Conservation (phyloP, 345 rosid species). For the Eucalyptus tenuipes region DNA sequence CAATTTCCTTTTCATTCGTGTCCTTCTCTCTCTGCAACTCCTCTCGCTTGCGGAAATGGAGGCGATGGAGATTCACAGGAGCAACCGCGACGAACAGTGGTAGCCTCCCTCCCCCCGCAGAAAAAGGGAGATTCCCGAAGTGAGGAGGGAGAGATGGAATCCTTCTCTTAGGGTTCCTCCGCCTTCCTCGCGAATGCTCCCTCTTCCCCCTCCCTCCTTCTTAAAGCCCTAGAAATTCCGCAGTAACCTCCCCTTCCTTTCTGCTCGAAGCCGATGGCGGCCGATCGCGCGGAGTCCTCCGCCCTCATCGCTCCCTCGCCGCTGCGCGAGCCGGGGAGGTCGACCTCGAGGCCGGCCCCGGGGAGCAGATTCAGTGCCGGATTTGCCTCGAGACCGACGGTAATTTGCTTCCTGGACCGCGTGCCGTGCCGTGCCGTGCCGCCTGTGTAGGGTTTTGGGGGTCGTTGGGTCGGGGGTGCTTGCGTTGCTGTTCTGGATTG, state of each 20-base stretch:
- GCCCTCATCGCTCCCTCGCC: constrained; percentile 76
- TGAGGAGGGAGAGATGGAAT: background rate
- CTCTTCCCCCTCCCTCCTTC: background rate
- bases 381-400: constrained; percentile 99
- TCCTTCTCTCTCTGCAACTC: background rate
- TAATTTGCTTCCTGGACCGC: background rate
- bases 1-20: background rate
- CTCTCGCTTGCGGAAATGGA: background rate
- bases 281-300: constrained; percentile 46
- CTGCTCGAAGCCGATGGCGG: constrained; percentile 13
- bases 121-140: background rate
- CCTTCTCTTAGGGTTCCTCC: background rate
- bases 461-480: background rate
- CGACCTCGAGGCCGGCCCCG: constrained; percentile 98
- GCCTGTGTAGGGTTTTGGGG: background rate
- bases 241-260: background rate
- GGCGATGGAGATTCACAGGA: background rate
- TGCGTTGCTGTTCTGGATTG: background rate
- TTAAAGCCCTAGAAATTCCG: background rate
- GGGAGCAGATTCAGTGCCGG: constrained; percentile 95
- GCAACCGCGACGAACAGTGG: background rate
- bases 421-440: background rate
- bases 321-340: constrained; percentile 68
- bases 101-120: too few species aligned
- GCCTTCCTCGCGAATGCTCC: background rate